These are phyloP conservation scores for Echinochloa phyllopogon DNA, from an alignment of 176 grass and related monocot genomes.

Conservation along the genomic window DNA sequence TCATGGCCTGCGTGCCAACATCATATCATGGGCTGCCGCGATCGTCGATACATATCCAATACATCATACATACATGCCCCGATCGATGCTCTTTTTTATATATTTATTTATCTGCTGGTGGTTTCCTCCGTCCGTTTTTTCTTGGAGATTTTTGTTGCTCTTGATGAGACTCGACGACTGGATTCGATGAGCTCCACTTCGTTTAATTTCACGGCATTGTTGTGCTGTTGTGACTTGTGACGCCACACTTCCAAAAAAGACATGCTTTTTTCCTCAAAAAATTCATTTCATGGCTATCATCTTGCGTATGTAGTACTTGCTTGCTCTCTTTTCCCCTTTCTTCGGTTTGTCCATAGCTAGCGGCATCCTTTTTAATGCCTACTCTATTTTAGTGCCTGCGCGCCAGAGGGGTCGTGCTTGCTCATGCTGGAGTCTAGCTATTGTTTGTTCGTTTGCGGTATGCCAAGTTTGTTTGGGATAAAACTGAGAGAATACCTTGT, in stretches of 20 bases:
- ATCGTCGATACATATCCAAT: neutral
- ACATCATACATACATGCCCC: no score
- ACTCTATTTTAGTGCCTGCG: constrained; percentile 17
- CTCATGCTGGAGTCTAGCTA: neutral
- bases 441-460: neutral
- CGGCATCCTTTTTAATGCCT: neutral
- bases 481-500: no score
- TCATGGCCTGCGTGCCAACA: neutral
- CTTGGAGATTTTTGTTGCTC: neutral
- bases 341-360: constrained; percentile 3
- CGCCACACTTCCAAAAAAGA: neutral
- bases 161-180: neutral
- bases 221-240: neutral
- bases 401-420: neutral
- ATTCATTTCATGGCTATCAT: constrained; percentile 30
- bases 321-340: neutral
- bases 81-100: no score
- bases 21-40: neutral
- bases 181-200: neutral
- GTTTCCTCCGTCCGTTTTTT: no score
- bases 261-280: neutral
- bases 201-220: constrained; percentile 31
- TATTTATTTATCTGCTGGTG: no score
- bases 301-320: neutral
- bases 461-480: neutral